Conservation (phyloP, 306 rosid genomes). For the Glycyrrhiza uralensis region DNA sequence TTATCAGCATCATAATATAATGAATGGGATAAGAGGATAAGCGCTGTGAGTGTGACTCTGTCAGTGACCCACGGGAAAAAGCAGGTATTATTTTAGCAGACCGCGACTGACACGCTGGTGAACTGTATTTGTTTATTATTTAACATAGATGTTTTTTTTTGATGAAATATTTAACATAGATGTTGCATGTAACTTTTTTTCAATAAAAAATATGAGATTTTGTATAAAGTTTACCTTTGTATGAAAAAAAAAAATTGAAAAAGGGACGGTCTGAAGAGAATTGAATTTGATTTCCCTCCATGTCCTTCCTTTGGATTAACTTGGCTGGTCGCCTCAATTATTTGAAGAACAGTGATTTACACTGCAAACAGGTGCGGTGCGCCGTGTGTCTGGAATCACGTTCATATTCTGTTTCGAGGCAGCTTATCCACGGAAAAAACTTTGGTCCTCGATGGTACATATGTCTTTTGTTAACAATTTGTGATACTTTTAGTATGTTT, state of each 20-base stretch:
- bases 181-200: not conserved
- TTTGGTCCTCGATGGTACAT: not conserved
- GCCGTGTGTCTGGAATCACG: not conserved
- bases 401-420: constrained; percentile 7
- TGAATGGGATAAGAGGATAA: constrained; percentile 21
- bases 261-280: not conserved
- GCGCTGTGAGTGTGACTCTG: constrained; percentile 18
- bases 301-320: not conserved
- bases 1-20: not conserved
- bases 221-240: not conserved
- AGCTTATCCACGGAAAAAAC: not conserved
- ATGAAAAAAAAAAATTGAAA: not conserved
- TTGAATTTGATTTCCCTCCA: constrained; percentile 1
- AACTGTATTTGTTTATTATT: not conserved
- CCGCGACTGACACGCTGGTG: constrained; percentile 21
- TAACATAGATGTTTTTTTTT: too few relatives aligned
- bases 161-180: too few relatives aligned
- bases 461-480: not conserved
- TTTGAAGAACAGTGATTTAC: not conserved
- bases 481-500: too few relatives aligned
- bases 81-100: constrained; percentile 10
- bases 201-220: not conserved
- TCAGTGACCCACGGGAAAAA: constrained; percentile 41
- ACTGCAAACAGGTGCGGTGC: not conserved
- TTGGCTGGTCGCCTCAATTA: constrained; percentile 24